These are phyloP conservation scores for Microdochium trichocladiopsis DNA, from an alignment of 2,329 filamentous ascomycete species.

Conservation along the genomic window DNA sequence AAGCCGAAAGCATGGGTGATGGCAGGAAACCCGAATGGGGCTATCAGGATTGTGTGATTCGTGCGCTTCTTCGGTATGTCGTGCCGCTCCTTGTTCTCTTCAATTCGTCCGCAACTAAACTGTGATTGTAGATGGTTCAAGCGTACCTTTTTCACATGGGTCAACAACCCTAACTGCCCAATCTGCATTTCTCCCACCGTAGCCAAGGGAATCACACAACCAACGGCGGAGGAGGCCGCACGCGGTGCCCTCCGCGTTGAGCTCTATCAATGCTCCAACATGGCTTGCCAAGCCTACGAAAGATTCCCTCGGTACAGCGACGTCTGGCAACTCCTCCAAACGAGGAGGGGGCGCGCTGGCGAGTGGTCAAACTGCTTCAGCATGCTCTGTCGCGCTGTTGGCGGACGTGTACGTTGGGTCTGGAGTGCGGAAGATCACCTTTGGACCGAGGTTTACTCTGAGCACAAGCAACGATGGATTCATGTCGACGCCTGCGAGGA, in stretches of 20 bases:
- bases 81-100: neutral
- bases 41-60: conserved; percentile 94
- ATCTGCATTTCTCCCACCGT: conserved; percentile 78
- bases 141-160: conserved; percentile 88
- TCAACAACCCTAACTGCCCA: conserved; percentile 87
- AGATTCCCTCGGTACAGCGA: conserved; percentile 93
- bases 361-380: conserved; percentile 99
- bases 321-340: conserved; percentile 87
- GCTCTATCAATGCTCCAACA: conserved; percentile 77
- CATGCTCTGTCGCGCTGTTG: conserved; percentile 93
- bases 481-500: conserved; percentile 94
- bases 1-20: conserved; percentile 80
- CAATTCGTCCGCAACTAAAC: conserved; percentile 3
- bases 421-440: conserved; percentile 98
- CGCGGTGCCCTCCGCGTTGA: conserved; percentile 84
- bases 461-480: conserved; percentile 90
- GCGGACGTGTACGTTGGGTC: conserved; percentile 88
- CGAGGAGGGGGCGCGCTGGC: conserved; percentile 75
- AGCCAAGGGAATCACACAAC: conserved; percentile 73
- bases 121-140: conserved; percentile 74
- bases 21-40: conserved; percentile 83
- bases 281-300: conserved; percentile 70
- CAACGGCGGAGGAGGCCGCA: conserved; percentile 82
- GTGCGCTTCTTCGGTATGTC: conserved; percentile 72
- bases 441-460: conserved; percentile 96